Evolutionary conservation across 2,329 filamentous ascomycete genomes (phyloP).

Genomic region (Diplodia sapinea): DNA sequence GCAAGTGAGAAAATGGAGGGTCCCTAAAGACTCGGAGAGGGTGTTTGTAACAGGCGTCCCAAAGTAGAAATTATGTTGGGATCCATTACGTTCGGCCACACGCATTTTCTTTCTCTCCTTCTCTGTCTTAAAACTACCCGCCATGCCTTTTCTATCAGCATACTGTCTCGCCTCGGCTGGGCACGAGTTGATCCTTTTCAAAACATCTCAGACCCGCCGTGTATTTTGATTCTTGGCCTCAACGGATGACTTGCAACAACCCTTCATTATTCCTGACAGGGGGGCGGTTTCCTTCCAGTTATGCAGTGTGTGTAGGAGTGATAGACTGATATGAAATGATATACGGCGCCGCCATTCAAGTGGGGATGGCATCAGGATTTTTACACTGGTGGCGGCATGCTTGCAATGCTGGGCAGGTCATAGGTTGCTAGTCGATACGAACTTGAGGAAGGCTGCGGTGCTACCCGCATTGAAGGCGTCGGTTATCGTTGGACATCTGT

Average conservation of each 20-base stretch:
- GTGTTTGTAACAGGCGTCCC: background rate
- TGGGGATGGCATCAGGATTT: background rate
- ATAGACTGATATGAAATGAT: background rate
- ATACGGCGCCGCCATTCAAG: background rate
- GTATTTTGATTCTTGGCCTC: no score
- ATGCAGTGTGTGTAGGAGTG: background rate
- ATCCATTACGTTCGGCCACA: background rate
- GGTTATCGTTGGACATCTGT: background rate
- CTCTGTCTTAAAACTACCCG: background rate
- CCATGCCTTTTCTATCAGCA: background rate
- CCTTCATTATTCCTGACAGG: background rate
- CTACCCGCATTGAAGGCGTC: background rate
- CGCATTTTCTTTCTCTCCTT: background rate
- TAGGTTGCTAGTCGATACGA: background rate
- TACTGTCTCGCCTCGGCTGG: no score
- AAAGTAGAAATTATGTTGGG: background rate
- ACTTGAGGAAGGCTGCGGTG: background rate
- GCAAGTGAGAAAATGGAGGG: no score
- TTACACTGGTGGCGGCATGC: no score
- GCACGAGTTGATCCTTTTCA: no score
- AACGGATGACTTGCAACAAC: background rate
- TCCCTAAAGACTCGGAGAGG: no score
- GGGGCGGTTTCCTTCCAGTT: background rate
- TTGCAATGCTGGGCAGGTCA: background rate
- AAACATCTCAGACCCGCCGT: no score